A percentile compares a stretch with the other conserved stretches of the same genome.
Evolutionary conservation across 2,329 filamentous ascomycete genomes (phyloP).

Genomic region (Aureobasidium sp.): DNA sequence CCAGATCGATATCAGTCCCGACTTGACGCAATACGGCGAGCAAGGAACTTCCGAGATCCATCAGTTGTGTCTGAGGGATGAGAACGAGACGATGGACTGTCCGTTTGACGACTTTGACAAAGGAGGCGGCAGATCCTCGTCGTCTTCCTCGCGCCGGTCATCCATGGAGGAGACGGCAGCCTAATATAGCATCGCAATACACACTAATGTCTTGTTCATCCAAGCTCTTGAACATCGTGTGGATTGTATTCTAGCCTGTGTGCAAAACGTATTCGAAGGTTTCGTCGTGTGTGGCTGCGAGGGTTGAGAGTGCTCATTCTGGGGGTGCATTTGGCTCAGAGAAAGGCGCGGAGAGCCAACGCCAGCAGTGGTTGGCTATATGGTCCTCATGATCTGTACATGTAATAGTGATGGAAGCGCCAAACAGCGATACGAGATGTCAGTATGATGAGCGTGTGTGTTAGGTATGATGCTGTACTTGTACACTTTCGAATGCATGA

Average conservation of each 20-base stretch:
- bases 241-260: neutral
- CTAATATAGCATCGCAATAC: neutral
- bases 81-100: slow-evolving; percentile 19
- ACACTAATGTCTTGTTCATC: neutral
- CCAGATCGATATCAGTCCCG: slow-evolving; percentile 19
- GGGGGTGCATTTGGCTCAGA: neutral
- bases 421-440: neutral
- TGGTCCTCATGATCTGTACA: neutral
- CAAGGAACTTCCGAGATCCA: slow-evolving; percentile 19
- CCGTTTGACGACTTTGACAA: slow-evolving; percentile 21
- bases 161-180: slow-evolving; percentile 3
- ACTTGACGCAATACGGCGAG: slow-evolving; percentile 19
- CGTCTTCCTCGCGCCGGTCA: slow-evolving; percentile 9
- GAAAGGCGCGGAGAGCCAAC: neutral
- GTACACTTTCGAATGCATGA: neutral
- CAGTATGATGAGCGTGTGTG: neutral
- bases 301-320: neutral
- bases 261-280: neutral
- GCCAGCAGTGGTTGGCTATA: neutral
- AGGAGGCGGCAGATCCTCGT: slow-evolving; percentile 12
- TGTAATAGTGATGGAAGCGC: neutral
- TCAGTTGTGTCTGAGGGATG: slow-evolving; percentile 19
- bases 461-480: neutral
- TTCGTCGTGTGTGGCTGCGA: neutral
- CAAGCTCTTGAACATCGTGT: neutral